Percentiles rank a stretch among this genome's conserved stretches.
phyloP scores from a whole-genome alignment of 2,329 filamentous ascomycete species.

The Exophiala spinifera region DNA sequence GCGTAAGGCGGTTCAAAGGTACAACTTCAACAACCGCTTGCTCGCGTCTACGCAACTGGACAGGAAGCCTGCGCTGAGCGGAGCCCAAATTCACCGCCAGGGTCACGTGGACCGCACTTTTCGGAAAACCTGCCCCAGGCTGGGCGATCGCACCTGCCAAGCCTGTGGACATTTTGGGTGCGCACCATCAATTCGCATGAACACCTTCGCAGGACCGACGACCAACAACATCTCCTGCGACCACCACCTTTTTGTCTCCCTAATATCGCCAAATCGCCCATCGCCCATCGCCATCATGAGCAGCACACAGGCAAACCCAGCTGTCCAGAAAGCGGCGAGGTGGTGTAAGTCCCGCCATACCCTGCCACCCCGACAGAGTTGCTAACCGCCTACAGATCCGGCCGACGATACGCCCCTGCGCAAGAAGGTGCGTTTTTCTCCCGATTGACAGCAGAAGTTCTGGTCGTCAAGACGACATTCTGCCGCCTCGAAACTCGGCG shows the following conservation, averaged over 20 bases:
- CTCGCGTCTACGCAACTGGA: not conserved
- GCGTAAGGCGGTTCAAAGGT: too few species aligned
- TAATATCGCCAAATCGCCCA: not conserved
- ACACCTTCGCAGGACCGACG: not conserved
- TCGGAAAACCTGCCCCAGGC: not conserved
- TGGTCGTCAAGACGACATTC: not conserved
- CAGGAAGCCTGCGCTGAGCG: not conserved
- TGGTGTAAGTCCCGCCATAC: constrained; percentile 56
- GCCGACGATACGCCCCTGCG: constrained; percentile 82
- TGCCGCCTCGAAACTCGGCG: too few species aligned
- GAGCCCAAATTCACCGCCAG: not conserved
- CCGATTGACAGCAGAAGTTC: not conserved
- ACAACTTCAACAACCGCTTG: not conserved
- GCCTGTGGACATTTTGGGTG: constrained; percentile 1
- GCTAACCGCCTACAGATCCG: constrained; percentile 53
- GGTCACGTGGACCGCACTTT: not conserved
- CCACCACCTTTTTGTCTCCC: not conserved
- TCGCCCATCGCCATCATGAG: constrained; percentile 38
- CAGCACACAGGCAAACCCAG: constrained; percentile 59
- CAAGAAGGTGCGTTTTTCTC: constrained; percentile 78
- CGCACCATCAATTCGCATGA: not conserved
- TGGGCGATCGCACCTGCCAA: not conserved
- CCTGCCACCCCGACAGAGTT: too few species aligned
- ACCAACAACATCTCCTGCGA: not conserved
- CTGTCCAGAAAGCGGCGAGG: constrained; percentile 98